Percentiles rank a stretch among this genome's conserved stretches.
Conservation (phyloP, 2,329 filamentous ascomycete genomes). For the Aspergillus ustus region DNA sequence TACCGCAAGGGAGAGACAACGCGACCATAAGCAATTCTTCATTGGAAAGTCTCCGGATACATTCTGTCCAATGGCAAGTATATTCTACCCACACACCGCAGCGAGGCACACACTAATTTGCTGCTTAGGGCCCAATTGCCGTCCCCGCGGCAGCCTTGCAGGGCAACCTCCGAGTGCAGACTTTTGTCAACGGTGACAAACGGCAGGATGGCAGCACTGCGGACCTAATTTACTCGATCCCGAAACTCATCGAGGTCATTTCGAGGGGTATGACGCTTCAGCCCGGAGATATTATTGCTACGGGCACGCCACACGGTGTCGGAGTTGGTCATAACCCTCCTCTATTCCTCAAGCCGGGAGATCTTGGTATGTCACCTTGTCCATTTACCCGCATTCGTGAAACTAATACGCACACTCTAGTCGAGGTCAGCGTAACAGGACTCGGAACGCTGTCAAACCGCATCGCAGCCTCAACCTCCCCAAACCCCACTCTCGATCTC, state of each 20-base stretch:
- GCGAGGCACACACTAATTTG: background rate
- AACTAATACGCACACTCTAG: background rate
- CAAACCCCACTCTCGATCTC: background rate
- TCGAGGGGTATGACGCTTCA: background rate
- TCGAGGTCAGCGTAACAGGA: background rate
- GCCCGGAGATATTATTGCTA: background rate
- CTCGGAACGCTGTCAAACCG: background rate
- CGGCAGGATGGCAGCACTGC: background rate
- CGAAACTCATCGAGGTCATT: background rate
- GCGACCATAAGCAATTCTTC: conserved; percentile 65
- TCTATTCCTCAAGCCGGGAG: background rate
- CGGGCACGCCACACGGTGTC: background rate
- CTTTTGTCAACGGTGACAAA: background rate
- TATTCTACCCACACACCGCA: background rate
- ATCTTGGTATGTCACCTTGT: background rate
- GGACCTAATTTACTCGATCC: background rate
- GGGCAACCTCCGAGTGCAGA: background rate
- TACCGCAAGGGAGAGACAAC: conserved; percentile 58
- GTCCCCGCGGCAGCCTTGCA: background rate
- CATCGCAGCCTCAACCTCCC: background rate
- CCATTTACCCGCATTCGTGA: background rate
- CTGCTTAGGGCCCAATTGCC: background rate
- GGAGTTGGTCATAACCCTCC: background rate
- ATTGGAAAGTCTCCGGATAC: conserved; percentile 62
- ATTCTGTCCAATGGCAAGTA: conserved; percentile 57